phyloP scores from a whole-genome alignment of 176 grass and related monocot genomes.

The Zoysia pacifica region DNA sequence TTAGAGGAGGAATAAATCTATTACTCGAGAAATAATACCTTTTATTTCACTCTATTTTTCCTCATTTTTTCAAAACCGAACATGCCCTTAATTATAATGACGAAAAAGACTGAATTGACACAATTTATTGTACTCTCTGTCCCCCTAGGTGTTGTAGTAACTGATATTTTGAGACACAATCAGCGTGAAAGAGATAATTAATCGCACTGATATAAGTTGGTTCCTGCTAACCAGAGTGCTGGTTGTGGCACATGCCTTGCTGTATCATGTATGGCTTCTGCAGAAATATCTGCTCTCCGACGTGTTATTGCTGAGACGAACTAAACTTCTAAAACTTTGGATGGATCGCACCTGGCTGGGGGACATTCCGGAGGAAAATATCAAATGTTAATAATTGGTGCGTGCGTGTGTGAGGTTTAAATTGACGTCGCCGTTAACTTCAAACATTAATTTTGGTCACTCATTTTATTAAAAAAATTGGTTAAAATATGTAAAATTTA shows the following conservation, averaged over 20 bases:
- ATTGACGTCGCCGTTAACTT: background rate
- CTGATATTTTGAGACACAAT: background rate
- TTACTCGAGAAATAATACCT: too few species aligned
- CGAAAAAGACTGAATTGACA: background rate
- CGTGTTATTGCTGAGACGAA: constrained; percentile 6
- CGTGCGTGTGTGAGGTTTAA: background rate
- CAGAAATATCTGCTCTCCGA: background rate
- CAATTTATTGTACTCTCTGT: too few species aligned
- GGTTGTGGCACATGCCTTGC: background rate
- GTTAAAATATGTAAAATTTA: too few species aligned
- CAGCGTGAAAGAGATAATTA: background rate
- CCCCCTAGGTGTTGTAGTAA: background rate
- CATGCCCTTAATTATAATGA: background rate
- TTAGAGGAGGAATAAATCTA: too few species aligned
- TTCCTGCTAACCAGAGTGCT: background rate
- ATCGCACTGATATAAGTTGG: background rate
- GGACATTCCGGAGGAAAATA: constrained; percentile 28
- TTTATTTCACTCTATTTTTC: too few species aligned
- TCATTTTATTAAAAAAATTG: too few species aligned
- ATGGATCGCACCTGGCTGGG: background rate
- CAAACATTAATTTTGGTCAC: too few species aligned
- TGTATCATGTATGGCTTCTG: background rate
- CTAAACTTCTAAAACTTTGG: background rate
- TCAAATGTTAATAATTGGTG: constrained; percentile 27
- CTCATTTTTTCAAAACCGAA: too few species aligned